Base-by-base conservation (phyloP, 129 eudicot genomes). In the Saussurea involucrata region DNA sequence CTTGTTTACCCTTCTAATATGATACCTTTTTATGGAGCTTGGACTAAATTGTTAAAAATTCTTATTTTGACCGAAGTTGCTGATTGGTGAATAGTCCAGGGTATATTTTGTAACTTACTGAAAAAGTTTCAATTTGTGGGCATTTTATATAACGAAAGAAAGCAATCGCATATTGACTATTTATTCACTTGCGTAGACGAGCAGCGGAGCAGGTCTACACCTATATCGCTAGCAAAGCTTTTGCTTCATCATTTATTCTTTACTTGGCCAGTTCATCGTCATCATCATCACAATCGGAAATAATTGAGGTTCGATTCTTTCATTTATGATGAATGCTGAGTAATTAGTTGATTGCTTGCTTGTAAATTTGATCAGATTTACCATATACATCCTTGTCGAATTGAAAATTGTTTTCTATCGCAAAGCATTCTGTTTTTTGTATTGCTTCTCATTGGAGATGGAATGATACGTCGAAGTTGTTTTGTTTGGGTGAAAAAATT, bases 271-370 rank as follows among this genome's bases (percentile, higher is more conserved):
- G 32, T 42, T 37, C 79, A 63, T 63, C 10, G 17, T 28, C 1
- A 46, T 46, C 74, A 31, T 20, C 70, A 61, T 74, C 60, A 61
- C 33, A 32, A 66, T 68, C 32, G 18, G 67, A 6, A 57, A 13
- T 42, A 10, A 65, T 11, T 12, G 17, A 18, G 57, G 57, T 67
- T 67, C 8, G 25, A 68, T 49, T 67, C 37, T 53, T 33, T 68
- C 57, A 69, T 15, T 57, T 57, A 24, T 69, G 76, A 57, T 78
- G 4, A 78, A 78, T 78, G 69, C 69, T 24, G 42, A 32, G 21
- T 58, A 17, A 8, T 20, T 69, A 58, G 37, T 29, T 78, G 33
- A 69, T 58, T 57, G 24, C 8, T 58, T 21, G 24, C 42, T n/a
- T 27, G 31, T n/a, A 49, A 46, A 66, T 76, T 66, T 33, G 53